phyloP scores from a whole-genome alignment of 139 green algal species.

The Coelastrella sp. region DNA sequence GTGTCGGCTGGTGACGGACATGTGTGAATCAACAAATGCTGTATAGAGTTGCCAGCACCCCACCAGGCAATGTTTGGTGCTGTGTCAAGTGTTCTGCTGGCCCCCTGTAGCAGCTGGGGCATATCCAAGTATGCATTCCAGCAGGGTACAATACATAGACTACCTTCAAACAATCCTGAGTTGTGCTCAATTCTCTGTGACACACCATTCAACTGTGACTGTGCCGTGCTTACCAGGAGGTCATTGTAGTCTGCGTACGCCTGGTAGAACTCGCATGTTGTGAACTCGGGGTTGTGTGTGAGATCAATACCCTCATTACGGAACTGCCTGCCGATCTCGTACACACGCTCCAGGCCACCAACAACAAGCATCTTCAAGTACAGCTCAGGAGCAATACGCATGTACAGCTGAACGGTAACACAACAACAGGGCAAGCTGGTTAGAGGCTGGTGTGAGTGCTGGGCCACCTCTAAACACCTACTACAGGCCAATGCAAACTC shows the following conservation, averaged over 20 bases:
- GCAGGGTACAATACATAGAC: no score
- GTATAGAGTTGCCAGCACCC: background rate
- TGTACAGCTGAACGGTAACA: conserved; percentile 85
- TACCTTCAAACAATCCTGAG: no score
- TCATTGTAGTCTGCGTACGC: conserved; percentile 99
- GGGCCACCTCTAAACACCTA: no score
- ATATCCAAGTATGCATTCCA: background rate
- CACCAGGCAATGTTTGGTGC: background rate
- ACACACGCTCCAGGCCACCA: conserved; percentile 98
- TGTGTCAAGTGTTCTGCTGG: background rate
- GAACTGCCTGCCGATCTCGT: conserved; percentile 92
- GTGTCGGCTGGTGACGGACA: background rate
- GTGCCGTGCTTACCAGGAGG: conserved; percentile 81
- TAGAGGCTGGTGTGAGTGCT: no score
- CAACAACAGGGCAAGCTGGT: no score
- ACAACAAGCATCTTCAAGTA: conserved; percentile 99
- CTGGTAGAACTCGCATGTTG: conserved; percentile 98
- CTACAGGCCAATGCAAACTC: no score
- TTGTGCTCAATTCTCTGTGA: no score
- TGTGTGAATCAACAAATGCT: background rate
- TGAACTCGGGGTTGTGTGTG: conserved; percentile 99
- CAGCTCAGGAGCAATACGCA: conserved; percentile 98
- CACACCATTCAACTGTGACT: no score
- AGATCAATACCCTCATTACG: conserved; percentile 98
- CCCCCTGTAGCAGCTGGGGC: no score